Percentiles rank a stretch among this genome's conserved stretches.
Evolutionary conservation across 202 grass and related monocot genomes (phyloP).

Genomic region (Eragrostis tef): DNA sequence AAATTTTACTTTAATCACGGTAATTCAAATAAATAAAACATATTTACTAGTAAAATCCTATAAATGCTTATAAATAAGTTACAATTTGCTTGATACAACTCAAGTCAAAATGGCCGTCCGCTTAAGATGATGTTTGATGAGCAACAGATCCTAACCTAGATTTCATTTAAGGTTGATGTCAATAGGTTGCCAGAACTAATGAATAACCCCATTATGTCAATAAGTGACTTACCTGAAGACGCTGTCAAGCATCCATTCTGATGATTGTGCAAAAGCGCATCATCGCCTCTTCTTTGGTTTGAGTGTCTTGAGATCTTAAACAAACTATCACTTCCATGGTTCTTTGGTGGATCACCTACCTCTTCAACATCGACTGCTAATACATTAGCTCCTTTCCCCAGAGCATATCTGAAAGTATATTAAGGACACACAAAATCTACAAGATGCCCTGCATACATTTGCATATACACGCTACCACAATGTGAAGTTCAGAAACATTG

Average conservation of each 20-base stretch:
- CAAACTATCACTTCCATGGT: slow-evolving; percentile 44
- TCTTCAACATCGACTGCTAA: slow-evolving; percentile 78
- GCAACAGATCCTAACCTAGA: neutral
- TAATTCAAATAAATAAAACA: too few relatives aligned
- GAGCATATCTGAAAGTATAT: slow-evolving; percentile 75
- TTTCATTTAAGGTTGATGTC: neutral
- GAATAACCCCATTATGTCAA: neutral
- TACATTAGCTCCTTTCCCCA: slow-evolving; percentile 73
- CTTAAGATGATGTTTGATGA: neutral
- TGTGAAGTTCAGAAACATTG: slow-evolving; percentile 12
- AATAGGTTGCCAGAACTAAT: neutral
- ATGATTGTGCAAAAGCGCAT: slow-evolving; percentile 46
- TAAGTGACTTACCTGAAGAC: slow-evolving; percentile 42
- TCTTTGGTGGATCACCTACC: slow-evolving; percentile 36
- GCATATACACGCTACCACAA: neutral
- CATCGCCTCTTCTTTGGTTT: slow-evolving; percentile 64
- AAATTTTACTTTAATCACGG: too few relatives aligned
- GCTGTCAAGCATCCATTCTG: slow-evolving; percentile 46
- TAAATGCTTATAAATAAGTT: slow-evolving; percentile 4
- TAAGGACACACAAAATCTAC: slow-evolving; percentile 56
- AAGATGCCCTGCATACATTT: neutral
- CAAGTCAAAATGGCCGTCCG: neutral
- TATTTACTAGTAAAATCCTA: neutral
- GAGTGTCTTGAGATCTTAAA: slow-evolving; percentile 64
- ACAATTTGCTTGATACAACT: neutral